phyloP scores from a whole-genome alignment of 23 red algal species.

The Gracilaria gracilis region DNA sequence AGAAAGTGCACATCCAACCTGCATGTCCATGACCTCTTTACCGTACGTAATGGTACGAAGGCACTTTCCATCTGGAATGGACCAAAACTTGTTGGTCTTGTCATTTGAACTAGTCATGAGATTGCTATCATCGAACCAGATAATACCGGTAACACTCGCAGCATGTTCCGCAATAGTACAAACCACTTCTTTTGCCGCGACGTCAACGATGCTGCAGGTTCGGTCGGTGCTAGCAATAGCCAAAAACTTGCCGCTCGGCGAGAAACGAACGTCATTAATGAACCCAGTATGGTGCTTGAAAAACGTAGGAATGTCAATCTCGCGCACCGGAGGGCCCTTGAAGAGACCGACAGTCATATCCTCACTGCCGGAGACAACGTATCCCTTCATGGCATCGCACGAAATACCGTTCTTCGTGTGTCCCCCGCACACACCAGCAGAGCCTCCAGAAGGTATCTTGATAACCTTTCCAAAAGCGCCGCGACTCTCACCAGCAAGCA shows the following conservation, averaged over 20 bases:
- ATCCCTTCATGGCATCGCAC: conserved; percentile 47
- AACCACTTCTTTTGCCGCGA: conserved; percentile 21
- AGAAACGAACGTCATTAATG: conserved; percentile 81
- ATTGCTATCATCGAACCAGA: conserved; percentile 62
- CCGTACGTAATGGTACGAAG: conserved; percentile 59
- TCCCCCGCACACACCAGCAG: conserved; percentile 68
- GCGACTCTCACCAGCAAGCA: conserved; percentile 53
- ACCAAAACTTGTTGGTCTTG: conserved; percentile 81
- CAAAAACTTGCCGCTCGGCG: conserved; percentile 47
- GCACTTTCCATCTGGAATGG: conserved; percentile 54
- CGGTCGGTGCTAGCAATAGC: conserved; percentile 70
- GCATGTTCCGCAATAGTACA: conserved; percentile 60
- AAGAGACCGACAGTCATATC: conserved; percentile 79
- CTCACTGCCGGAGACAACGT: conserved; percentile 63
- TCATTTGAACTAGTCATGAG: conserved; percentile 74
- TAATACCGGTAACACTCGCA: conserved; percentile 68
- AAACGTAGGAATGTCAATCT: conserved; percentile 65
- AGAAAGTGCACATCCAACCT: conserved; percentile 63
- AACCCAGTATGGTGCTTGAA: conserved; percentile 69
- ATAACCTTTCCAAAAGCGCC: conserved; percentile 78
- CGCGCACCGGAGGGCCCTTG: conserved; percentile 75
- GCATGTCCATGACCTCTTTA: conserved; percentile 83
- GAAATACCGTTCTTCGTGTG: conserved; percentile 68
- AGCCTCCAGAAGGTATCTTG: conserved; percentile 66
- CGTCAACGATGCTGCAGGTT: conserved; percentile 61